A percentile compares a stretch with the other conserved stretches of the same genome.
phyloP scores from a whole-genome alignment of 257 asterid genomes.

The Nicotiana knightiana region DNA sequence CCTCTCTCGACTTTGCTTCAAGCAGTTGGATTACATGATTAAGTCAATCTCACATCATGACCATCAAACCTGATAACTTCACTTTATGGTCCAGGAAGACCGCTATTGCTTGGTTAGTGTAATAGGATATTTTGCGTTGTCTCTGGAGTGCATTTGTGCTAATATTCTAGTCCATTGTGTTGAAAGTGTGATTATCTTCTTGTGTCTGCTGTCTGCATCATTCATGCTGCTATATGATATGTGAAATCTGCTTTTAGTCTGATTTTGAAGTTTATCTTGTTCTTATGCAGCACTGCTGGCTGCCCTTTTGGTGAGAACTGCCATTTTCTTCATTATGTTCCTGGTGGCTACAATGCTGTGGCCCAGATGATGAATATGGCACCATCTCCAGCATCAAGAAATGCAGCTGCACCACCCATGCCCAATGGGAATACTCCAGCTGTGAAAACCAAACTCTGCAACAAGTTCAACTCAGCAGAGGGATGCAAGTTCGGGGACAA shows the following conservation, averaged over 20 bases:
- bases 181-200: neutral
- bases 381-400: conserved; percentile 49
- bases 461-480: conserved; percentile 63
- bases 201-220: neutral
- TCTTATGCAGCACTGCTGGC: conserved; percentile 54
- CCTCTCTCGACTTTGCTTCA: neutral
- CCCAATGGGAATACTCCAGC: conserved; percentile 50
- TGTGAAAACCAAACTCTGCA: conserved; percentile 71
- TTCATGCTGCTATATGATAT: neutral
- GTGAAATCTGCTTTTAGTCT: neutral
- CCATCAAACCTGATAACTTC: neutral
- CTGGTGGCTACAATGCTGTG: conserved; percentile 83
- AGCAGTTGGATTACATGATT: neutral
- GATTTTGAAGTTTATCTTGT: neutral
- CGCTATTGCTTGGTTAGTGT: neutral
- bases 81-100: neutral
- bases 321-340: conserved; percentile 85
- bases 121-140: neutral
- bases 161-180: neutral
- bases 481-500: conserved; percentile 91
- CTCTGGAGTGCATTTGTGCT: neutral
- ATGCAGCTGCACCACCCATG: conserved; percentile 26
- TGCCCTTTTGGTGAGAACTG: conserved; percentile 74
- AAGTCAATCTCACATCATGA: neutral
- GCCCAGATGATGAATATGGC: conserved; percentile 79